Base-by-base conservation (phyloP, 768 basidiomycete genomes). In the Trametes gibbosa region DNA sequence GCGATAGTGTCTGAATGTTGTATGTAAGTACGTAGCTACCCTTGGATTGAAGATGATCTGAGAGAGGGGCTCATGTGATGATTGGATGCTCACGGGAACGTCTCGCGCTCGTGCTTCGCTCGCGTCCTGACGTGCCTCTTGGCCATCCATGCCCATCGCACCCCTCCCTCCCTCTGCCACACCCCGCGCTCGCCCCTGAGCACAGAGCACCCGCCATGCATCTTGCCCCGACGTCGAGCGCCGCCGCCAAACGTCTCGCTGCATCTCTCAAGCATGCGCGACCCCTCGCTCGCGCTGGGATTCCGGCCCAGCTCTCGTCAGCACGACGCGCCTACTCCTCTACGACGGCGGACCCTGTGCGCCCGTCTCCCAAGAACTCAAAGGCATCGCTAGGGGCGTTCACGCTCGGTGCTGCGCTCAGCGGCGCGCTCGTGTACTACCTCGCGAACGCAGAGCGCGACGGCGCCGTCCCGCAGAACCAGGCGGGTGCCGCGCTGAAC, bases 351-450 rank as follows among this genome's bases (percentile, higher is more conserved):
- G 56, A 43, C 13, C 27, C 39, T 24, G 17, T 19, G 23, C 47
- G 16, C 5, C 41, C 40, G 29, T n/a, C 29, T 5, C 5, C 49
- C 5, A 43, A 40, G 41, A 17, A 23, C 23, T 23, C 21, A 9
- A 45, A 23, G 12, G 40, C 45, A 9, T 19, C 51, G 1, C 45
- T 53, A 3, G 29, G 29, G 5, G 45, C 52, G 6, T 53, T 59
- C 47, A 40, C 52, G 3, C 35, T 50, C 29, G 59, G 53, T 9
- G 47, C 59, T 34, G 40, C 51, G 2, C 50, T 61, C 27, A 56
- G 56, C 47, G 61, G 61, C 14, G 46, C 50, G 14, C 19, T 62
- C 9, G 61, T 32, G 25, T 62, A 53, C 34, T 62, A 62, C 35
- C 21, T 57, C 12, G 56, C 56, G 5, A 49, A 47, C 4, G 17